A percentile compares a stretch with the other conserved stretches of the same genome.
Evolutionary conservation across 495 filamentous ascomycete genomes (phyloP).

Genomic region (Parathielavia hyrcaniae): DNA sequence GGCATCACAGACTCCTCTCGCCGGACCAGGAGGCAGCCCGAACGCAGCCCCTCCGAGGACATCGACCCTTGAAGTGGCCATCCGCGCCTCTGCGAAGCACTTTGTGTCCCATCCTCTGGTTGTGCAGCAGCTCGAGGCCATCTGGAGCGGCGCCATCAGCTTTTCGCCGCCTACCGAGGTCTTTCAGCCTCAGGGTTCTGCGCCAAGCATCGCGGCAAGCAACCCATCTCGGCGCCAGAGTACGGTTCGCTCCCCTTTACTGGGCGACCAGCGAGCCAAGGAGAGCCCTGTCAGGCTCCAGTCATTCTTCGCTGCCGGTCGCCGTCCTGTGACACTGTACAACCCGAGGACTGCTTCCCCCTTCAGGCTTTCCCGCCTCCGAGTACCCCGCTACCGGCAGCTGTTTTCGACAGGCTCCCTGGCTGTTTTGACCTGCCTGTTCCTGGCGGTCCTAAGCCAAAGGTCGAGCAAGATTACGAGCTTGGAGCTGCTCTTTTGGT

Average conservation of each 20-base stretch:
- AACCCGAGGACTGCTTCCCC: slow-evolving; percentile 81
- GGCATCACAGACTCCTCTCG: slow-evolving; percentile 44
- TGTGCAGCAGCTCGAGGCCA: slow-evolving; percentile 86
- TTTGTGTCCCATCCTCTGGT: slow-evolving; percentile 86
- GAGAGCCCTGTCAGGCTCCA: slow-evolving; percentile 33
- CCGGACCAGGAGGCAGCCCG: slow-evolving; percentile 26
- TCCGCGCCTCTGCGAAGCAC: slow-evolving; percentile 80
- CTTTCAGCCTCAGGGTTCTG: slow-evolving; percentile 54
- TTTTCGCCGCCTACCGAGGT: slow-evolving; percentile 83
- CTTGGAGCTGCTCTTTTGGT: slow-evolving; percentile 84
- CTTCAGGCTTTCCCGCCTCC: slow-evolving; percentile 81
- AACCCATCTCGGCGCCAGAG: slow-evolving; percentile 31
- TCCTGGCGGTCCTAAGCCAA: slow-evolving; percentile 64
- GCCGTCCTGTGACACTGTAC: slow-evolving; percentile 79
- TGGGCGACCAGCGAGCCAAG: slow-evolving; percentile 39
- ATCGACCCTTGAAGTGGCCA: slow-evolving; percentile 85
- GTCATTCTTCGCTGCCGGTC: slow-evolving; percentile 34
- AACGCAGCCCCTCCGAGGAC: slow-evolving; percentile 59
- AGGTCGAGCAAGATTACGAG: slow-evolving; percentile 69
- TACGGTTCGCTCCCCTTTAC: slow-evolving; percentile 37
- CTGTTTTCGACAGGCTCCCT: slow-evolving; percentile 81
- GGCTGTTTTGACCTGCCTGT: slow-evolving; percentile 73
- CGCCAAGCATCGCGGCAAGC: slow-evolving; percentile 16
- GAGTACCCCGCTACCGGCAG: slow-evolving; percentile 85
- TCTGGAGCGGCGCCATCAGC: slow-evolving; percentile 90